Percentiles rank a stretch among this genome's conserved stretches.
These are phyloP conservation scores for Toxoplasma gondii DNA, from an alignment of 169 alveolate species.

Conservation along the genomic window DNA sequence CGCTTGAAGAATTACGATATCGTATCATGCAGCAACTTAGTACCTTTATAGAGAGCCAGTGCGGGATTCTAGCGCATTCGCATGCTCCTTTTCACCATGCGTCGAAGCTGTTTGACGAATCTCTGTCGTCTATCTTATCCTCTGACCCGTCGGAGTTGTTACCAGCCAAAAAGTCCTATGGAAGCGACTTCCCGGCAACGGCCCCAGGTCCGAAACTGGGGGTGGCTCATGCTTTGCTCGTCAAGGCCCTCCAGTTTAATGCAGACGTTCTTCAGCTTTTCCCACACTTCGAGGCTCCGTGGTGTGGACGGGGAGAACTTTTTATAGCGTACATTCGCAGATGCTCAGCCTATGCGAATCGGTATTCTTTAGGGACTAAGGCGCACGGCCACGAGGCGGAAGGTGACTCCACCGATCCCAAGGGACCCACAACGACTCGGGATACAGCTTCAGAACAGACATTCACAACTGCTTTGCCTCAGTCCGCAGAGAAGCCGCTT, in stretches of 20 bases:
- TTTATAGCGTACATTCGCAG: neutral
- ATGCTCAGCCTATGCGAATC: neutral
- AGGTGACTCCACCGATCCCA: too few relatives aligned
- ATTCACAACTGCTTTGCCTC: too few relatives aligned
- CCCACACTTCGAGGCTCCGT: conserved; percentile 42
- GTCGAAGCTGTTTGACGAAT: neutral
- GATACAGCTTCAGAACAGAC: too few relatives aligned
- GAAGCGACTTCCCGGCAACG: neutral
- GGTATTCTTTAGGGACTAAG: neutral
- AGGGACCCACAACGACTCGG: too few relatives aligned
- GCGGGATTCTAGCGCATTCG: conserved; percentile 32
- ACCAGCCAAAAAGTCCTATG: neutral
- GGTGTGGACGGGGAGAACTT: conserved; percentile 22
- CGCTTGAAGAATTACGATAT: neutral
- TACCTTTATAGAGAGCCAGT: neutral
- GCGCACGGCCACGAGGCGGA: too few relatives aligned
- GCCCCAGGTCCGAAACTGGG: neutral
- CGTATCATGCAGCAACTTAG: neutral
- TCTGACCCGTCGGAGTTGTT: neutral
- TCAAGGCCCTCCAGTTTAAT: neutral
- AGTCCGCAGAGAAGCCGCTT: neutral
- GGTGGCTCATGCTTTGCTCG: neutral
- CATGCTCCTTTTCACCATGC: neutral
- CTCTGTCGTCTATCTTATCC: neutral
- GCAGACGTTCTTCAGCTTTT: neutral